Evolutionary conservation across 106 monocot species (phyloP), one percentile per base, ranked within the genome.

Genomic region (Apostasia ramifera): DNA sequence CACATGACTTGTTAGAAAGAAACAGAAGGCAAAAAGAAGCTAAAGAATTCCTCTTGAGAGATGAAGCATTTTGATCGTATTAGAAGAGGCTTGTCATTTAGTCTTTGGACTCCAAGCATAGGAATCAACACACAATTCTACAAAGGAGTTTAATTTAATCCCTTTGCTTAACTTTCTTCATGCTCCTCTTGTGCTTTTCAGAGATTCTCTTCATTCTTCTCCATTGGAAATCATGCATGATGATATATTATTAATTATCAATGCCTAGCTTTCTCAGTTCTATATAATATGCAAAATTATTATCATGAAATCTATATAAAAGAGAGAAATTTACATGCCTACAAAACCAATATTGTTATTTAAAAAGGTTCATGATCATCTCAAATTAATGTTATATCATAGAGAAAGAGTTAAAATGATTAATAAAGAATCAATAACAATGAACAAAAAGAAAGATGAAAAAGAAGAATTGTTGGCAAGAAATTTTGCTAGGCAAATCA

Each of bases 101-200:
- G 60, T 60, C 8, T 60, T 60, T 60, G 60, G 60, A 60, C 60
- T 60, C 60, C 60, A 60, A 60, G 60, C 7, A 8, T 42, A 60
- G 15, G 60, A 60, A 60, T 60, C 60, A 60, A 60, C 57, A 57
- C 26, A 26, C 14, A 26, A n/a, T 26, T 57, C n/a, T 57, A 26
- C 37, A 26, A 26, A 26, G 57, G 38, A 37, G 10, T 37, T 57
- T 51, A 57, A 57, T 57, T 26, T 57, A 57, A 57, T 57, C 26
- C 14, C 4, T 40, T 60, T 42, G 39, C 60, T 60, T 42, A 40
- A 60, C 39, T 60, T 60, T 8, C 40, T 8, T 57, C 60, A 9
- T 40, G n/a, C 40, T 42, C 41, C 39, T 8, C 42, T 26, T 40
- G 9, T 40, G 40, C 7, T 40, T 10, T 5, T 41, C 40, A 42